Percentiles rank a stretch among this genome's conserved stretches.
These are phyloP conservation scores for Exophiala sp. DNA, from an alignment of 2,329 filamentous ascomycete species.

Conservation along the genomic window DNA sequence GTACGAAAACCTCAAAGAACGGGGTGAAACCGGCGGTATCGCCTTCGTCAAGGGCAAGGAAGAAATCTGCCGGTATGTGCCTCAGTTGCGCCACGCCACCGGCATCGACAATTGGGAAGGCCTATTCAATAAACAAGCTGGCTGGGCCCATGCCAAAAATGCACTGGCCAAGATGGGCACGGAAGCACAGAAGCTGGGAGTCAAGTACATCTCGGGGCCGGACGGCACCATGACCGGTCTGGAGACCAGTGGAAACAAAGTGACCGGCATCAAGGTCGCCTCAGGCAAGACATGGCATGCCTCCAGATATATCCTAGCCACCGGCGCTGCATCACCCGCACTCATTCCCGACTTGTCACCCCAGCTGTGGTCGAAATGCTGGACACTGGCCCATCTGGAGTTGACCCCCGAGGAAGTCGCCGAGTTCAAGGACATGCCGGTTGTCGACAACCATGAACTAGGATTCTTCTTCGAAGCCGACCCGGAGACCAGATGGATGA, in stretches of 20 bases:
- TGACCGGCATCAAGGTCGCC: slow-evolving; percentile 16
- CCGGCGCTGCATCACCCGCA: slow-evolving; percentile 23
- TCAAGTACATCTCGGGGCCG: slow-evolving; percentile 23
- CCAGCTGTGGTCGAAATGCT: slow-evolving; percentile 23
- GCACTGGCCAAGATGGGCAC: slow-evolving; percentile 22
- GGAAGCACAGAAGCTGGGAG: slow-evolving; percentile 23
- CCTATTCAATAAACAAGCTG: slow-evolving; percentile 25
- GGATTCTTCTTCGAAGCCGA: slow-evolving; percentile 13
- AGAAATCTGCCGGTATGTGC: slow-evolving; percentile 2
- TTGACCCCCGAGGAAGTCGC: slow-evolving; percentile 16
- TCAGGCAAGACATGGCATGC: slow-evolving; percentile 21
- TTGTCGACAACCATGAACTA: slow-evolving; percentile 24
- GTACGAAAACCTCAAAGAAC: slow-evolving; percentile 16
- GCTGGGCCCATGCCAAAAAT: slow-evolving; percentile 23
- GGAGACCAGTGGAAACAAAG: slow-evolving; percentile 8
- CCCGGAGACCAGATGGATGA: too few relatives aligned
- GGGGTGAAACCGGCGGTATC: slow-evolving; percentile 23
- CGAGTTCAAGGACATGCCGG: slow-evolving; percentile 20
- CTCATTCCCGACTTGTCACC: slow-evolving; percentile 21
- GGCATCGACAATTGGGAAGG: slow-evolving; percentile 24
- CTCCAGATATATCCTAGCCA: slow-evolving; percentile 21
- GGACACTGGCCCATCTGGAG: slow-evolving; percentile 26
- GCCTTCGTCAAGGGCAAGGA: slow-evolving; percentile 8
- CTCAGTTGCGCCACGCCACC: slow-evolving; percentile 18
- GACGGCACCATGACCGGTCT: slow-evolving; percentile 15